Conservation (phyloP, 306 rosid species). For the Begonia peltatifolia region DNA sequence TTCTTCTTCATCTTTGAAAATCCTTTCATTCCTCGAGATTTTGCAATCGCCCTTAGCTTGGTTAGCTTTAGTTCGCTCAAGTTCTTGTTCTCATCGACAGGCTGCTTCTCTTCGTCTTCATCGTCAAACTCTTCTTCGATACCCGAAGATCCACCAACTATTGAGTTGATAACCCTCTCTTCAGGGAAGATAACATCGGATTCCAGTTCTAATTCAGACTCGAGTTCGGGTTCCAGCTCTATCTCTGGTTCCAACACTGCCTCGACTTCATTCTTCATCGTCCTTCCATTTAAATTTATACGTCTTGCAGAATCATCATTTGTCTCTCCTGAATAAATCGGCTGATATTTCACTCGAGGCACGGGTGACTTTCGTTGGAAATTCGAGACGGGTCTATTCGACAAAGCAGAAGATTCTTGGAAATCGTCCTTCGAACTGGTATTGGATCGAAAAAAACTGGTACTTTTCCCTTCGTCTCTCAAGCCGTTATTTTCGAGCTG, state of each 20-base stretch:
- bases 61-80: constrained; percentile 51
- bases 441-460: constrained; percentile 27
- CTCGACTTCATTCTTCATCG: constrained; percentile 21
- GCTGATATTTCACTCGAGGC: constrained; percentile 51
- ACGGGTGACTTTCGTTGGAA: constrained; percentile 82
- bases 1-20: constrained; percentile 82
- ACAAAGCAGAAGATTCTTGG: constrained; percentile 28
- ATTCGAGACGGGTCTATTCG: constrained; percentile 55
- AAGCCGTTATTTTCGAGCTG: constrained; percentile 34
- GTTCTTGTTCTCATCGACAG: constrained; percentile 27
- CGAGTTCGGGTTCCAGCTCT: constrained; percentile 20
- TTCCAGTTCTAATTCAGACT: constrained; percentile 4
- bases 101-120: constrained; percentile 20
- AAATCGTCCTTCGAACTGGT: constrained; percentile 31
- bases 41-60: constrained; percentile 75
- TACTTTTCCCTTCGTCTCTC: constrained; percentile 22
- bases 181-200: constrained; percentile 12
- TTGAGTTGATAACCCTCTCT: constrained; percentile 25
- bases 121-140: constrained; percentile 23
- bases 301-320: constrained; percentile 12
- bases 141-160: constrained; percentile 32
- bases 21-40: constrained; percentile 70
- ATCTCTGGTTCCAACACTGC: constrained; percentile 11
- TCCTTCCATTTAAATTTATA: constrained; percentile 20
- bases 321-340: constrained; percentile 28